Evolutionary conservation across 495 filamentous ascomycete species (phyloP).

Genomic region (Terfezia boudieri): DNA sequence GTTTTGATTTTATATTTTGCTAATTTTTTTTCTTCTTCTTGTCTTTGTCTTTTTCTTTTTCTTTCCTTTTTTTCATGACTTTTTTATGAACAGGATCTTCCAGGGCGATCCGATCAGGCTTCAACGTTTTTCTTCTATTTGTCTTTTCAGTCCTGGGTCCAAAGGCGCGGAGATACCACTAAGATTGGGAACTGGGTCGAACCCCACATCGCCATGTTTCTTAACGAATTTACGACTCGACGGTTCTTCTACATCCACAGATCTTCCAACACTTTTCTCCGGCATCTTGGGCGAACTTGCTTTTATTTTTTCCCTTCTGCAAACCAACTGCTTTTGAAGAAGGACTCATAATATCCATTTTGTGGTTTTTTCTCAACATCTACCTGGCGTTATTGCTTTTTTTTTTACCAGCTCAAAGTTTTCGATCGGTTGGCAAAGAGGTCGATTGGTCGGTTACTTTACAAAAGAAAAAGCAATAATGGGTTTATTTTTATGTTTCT

Average conservation of each 20-base stretch:
- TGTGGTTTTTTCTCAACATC: not conserved
- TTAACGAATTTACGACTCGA: not conserved
- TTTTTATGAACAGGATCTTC: not conserved
- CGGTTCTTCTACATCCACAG: not conserved
- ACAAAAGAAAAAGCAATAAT: not conserved
- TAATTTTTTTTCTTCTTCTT: slow-evolving; percentile 31
- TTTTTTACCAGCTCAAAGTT: not conserved
- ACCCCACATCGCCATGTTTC: not conserved
- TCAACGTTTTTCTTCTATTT: not conserved
- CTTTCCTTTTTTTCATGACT: not conserved
- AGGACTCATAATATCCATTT: not conserved
- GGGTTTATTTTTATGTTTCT: not conserved
- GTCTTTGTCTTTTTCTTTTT: slow-evolving; percentile 3
- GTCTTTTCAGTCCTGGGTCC: not conserved
- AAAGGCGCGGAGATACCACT: not conserved
- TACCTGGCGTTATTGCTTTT: not conserved
- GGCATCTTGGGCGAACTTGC: not conserved
- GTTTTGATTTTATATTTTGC: slow-evolving; percentile 23
- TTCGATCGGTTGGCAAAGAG: not conserved
- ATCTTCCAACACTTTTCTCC: not conserved
- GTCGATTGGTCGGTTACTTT: not conserved
- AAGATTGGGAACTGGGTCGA: not conserved
- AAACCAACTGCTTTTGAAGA: not conserved
- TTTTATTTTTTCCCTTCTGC: not conserved
- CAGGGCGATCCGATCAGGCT: not conserved